Evolutionary conservation across 2,329 filamentous ascomycete species (phyloP).

Genomic region (Beauveria australis): DNA sequence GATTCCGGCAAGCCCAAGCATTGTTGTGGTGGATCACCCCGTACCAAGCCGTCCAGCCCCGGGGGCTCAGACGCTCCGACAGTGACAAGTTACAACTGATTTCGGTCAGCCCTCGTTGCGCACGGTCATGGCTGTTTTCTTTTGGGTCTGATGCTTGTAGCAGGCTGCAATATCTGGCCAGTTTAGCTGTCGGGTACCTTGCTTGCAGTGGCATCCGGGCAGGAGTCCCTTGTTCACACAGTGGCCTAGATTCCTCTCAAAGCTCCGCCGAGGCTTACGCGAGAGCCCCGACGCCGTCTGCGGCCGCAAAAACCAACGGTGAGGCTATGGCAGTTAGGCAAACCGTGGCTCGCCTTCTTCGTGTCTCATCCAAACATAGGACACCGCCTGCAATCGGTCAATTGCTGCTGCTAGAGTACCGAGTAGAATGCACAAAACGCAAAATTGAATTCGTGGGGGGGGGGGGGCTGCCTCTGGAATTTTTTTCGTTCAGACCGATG

Average conservation of each 20-base stretch:
- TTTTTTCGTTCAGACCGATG: background rate
- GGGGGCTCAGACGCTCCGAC: conserved; percentile 3
- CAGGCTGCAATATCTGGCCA: conserved; percentile 6
- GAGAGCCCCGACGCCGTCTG: background rate
- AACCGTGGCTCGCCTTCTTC: background rate
- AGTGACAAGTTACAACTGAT: background rate
- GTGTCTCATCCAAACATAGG: background rate
- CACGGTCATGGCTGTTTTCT: conserved; percentile 3
- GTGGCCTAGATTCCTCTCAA: conserved; percentile 5
- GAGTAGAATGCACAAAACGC: background rate
- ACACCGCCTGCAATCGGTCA: background rate
- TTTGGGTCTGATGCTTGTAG: conserved; percentile 5
- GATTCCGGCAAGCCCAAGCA: conserved; percentile 2
- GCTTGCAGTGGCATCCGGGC: conserved; percentile 5
- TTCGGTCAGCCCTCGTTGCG: conserved; percentile 5
- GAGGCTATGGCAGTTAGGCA: background rate
- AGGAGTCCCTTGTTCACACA: background rate
- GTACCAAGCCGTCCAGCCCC: conserved; percentile 5
- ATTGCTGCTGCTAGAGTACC: background rate
- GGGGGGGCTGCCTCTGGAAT: background rate
- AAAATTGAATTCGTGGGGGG: conserved; percentile 2
- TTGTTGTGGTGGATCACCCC: background rate
- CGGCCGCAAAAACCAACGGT: conserved; percentile 2
- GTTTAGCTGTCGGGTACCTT: background rate
- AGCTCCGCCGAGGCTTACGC: background rate